Evolutionary conservation across 805 yeast genomes (phyloP), one percentile per base, ranked within the genome.

Genomic region (Zygosaccharomyces siamensis): DNA sequence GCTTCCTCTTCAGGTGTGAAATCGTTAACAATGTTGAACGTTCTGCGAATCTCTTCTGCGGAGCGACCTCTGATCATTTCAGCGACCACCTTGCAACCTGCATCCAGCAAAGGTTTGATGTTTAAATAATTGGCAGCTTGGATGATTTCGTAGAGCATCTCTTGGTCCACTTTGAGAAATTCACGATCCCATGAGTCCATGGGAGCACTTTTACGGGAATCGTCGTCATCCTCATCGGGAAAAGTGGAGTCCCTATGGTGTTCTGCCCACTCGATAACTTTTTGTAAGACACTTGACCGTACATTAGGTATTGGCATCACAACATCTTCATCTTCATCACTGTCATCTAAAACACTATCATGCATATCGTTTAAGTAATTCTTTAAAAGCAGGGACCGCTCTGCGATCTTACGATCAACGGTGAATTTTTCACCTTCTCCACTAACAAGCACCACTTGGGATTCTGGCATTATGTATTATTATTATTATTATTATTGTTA

Each of bases 171-270:
- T 63, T 87, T 86, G 59, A 92, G 77, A 67, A 90, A 92, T 67
- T 86, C 88, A 67, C 87, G 86, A 70, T 92, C 98, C 98, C 98
- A 92, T 41, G 89, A 89, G 53, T 86, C 92, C 45, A 92, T 89
- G 3, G 96, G 97, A 2, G 89, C 89, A n/a, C 92, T 77, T 64
- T 86, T 87, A 66, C 86, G 81, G 21, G 87, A 79, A 57, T 88
- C 95, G 46, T 85, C 90, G 54, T 88, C 96, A 49, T 81, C 88
- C 46, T 84, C 90, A 53, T 83, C 89, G 16, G 87, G 86, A 68
- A 83, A 83, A 16, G 74, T 74, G 7, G 86, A 78, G 64, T 87
- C 89, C 67, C 84, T 86, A 73, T 92, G 97, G 67, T 92, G 93
- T 62, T 87, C 95, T 61, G 97, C 89, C 95, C 97, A 92, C 65